phyloP scores from a whole-genome alignment of 148 eudicot species.

The Polygonum maritimum region DNA sequence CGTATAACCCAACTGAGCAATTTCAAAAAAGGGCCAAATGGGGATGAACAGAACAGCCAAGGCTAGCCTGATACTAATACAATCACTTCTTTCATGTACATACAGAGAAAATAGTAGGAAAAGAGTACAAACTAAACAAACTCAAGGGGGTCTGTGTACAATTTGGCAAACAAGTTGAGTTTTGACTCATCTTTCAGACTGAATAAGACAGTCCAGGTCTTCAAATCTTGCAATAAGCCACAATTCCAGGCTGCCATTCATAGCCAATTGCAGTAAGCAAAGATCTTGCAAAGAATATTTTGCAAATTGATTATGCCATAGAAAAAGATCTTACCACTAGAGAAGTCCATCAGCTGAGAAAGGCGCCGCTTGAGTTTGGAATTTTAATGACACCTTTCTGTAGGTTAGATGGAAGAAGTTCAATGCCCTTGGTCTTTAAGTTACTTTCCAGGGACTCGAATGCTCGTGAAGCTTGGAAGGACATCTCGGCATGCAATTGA shows the following conservation, averaged over 20 bases:
- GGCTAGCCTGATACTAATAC: too few species aligned
- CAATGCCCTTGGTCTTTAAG: conserved; percentile 30
- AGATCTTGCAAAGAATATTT: neutral
- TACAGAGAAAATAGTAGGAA: too few species aligned
- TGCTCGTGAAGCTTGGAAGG: conserved; percentile 78
- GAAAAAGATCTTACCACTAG: conserved; percentile 12
- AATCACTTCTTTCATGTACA: too few species aligned
- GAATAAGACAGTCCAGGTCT: neutral
- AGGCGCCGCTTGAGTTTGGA: conserved; percentile 33
- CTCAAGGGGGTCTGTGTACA: too few species aligned
- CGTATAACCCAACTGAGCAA: too few species aligned
- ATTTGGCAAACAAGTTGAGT: neutral
- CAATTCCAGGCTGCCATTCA: neutral
- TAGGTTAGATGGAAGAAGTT: conserved; percentile 42
- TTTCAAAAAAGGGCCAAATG: too few species aligned
- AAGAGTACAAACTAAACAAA: too few species aligned
- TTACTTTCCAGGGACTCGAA: conserved; percentile 39
- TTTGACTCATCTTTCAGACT: too few species aligned
- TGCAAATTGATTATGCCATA: neutral
- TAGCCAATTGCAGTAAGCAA: neutral
- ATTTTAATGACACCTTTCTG: conserved; percentile 49
- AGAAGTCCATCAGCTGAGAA: conserved; percentile 18
- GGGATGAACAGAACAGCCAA: too few species aligned
- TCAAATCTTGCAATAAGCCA: neutral
- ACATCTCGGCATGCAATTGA: conserved; percentile 93